Evolutionary conservation across 768 basidiomycete genomes (phyloP).

Genomic region (Baorangia bicolor): DNA sequence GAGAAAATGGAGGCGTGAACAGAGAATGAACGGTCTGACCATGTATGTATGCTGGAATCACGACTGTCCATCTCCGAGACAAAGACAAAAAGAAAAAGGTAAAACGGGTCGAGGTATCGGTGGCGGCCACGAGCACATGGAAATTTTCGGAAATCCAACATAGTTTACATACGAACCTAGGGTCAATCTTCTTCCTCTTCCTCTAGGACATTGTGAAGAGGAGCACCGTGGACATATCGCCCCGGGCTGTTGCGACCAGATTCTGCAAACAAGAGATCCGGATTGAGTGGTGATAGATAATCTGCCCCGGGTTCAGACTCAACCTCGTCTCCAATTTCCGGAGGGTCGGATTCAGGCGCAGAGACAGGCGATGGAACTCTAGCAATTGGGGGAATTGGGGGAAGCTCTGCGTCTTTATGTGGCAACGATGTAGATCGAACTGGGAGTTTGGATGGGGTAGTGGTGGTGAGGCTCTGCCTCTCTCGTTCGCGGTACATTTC

Average conservation of each 20-base stretch:
- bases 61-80: constrained; percentile 14
- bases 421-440: constrained; percentile 28
- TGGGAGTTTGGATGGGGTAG: constrained; percentile 33
- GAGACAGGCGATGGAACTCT: constrained; percentile 16
- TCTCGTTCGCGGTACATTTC: constrained; percentile 82
- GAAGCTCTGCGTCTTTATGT: constrained; percentile 7
- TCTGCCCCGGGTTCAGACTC: constrained; percentile 25
- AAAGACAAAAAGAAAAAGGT: background rate
- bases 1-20: background rate
- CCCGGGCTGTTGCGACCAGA: constrained; percentile 61
- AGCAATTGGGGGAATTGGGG: background rate
- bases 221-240: constrained; percentile 81
- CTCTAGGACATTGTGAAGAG: constrained; percentile 82
- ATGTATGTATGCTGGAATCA: background rate
- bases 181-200: constrained; percentile 67
- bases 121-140: constrained; percentile 18
- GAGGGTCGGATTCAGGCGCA: constrained; percentile 22
- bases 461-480: constrained; percentile 35
- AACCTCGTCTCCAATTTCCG: constrained; percentile 30
- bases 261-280: constrained; percentile 41
- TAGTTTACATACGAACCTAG: constrained; percentile 20
- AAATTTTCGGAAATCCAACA: constrained; percentile 12
- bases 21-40: constrained; percentile 2
- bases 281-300: constrained; percentile 33
- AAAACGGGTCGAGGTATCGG: constrained; percentile 25